A percentile compares a stretch with the other conserved stretches of the same genome.
These are phyloP conservation scores for Lathyrus sativus DNA, from an alignment of 306 rosid genomes.

Conservation along the genomic window DNA sequence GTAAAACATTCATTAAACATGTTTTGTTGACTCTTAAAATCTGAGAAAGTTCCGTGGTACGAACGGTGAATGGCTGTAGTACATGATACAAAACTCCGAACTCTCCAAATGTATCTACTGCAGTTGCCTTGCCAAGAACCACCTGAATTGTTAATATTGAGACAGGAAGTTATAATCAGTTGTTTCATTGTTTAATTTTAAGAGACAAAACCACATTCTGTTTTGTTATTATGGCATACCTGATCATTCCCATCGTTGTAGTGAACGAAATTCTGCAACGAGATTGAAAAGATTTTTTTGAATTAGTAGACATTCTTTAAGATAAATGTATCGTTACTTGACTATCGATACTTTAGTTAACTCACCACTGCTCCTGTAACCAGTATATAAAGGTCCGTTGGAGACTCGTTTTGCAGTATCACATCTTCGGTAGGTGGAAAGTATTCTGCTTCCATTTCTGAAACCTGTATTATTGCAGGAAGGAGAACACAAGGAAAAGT, in stretches of 20 bases:
- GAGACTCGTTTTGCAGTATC: constrained; percentile 76
- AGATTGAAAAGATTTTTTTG: constrained; percentile 14
- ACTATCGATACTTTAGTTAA: constrained; percentile 18
- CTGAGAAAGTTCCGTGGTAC: constrained; percentile 73
- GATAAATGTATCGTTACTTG: constrained; percentile 1
- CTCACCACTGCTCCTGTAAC: constrained; percentile 85
- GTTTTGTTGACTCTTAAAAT: constrained; percentile 62
- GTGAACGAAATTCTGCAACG: constrained; percentile 59
- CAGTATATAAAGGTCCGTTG: constrained; percentile 71
- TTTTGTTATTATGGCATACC: constrained; percentile 48
- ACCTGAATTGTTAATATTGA: constrained; percentile 47
- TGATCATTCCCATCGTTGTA: constrained; percentile 54
- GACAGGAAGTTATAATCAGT: constrained; percentile 21
- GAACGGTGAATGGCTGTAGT: constrained; percentile 74
- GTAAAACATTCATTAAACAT: constrained; percentile 57
- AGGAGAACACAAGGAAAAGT: background rate
- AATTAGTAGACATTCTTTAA: constrained; percentile 27
- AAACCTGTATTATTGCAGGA: constrained; percentile 46
- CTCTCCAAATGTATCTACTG: constrained; percentile 75
- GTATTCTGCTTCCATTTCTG: constrained; percentile 79
- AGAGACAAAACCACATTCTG: background rate
- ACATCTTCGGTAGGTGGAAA: constrained; percentile 89
- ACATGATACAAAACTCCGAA: constrained; percentile 62
- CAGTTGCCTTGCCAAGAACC: constrained; percentile 50
- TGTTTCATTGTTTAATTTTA: background rate